Evolutionary conservation across 345 rosid species (phyloP).

Genomic region (Reutealis trisperma): DNA sequence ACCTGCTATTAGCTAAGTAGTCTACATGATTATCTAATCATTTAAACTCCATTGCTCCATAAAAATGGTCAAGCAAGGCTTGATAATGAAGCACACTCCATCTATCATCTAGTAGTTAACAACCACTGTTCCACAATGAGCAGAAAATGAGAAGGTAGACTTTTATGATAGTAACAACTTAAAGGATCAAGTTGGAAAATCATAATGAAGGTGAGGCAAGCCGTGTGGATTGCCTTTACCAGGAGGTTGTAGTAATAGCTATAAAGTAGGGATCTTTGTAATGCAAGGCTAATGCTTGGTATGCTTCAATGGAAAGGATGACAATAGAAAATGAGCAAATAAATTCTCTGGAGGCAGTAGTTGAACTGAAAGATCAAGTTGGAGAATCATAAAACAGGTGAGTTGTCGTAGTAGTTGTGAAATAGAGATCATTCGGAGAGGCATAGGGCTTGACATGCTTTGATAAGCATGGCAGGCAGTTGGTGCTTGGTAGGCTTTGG

Average conservation of each 20-base stretch:
- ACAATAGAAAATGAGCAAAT: background rate
- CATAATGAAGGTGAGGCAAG: background rate
- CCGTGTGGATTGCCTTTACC: background rate
- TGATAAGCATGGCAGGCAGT: background rate
- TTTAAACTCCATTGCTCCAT: background rate
- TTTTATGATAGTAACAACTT: background rate
- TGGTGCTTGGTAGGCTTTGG: background rate
- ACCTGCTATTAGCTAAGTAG: background rate
- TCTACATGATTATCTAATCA: background rate
- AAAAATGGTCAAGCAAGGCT: background rate
- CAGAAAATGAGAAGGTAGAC: background rate
- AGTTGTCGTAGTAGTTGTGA: background rate
- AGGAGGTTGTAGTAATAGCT: background rate
- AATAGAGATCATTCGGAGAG: background rate
- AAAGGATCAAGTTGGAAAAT: background rate
- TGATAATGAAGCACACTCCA: background rate
- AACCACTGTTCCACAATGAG: background rate
- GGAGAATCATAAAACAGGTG: background rate
- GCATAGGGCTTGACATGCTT: background rate
- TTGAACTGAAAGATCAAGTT: constrained; percentile 4
- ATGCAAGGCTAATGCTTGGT: background rate
- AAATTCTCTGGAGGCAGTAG: background rate
- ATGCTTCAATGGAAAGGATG: background rate
- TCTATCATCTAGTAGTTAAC: background rate
- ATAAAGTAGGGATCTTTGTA: background rate